Percentiles rank a stretch among this genome's conserved stretches.
Conservation (phyloP, 257 asterid species). For the Anisodus acutangulus region DNA sequence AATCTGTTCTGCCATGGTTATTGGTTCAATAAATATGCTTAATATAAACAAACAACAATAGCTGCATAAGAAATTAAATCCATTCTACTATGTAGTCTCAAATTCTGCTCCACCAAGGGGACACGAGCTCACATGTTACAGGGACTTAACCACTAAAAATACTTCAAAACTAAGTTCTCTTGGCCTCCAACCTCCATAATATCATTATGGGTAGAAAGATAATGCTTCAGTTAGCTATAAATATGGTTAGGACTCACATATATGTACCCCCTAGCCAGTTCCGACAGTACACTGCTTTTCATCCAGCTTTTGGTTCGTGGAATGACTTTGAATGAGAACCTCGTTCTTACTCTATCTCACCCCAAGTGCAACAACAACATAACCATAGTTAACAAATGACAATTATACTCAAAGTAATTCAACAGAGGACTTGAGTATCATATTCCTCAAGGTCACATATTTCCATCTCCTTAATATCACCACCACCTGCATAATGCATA, state of each 20-base stretch:
- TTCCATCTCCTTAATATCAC: too few species aligned
- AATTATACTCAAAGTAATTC: too few species aligned
- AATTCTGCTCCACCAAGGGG: conserved; percentile 2
- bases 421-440: too few species aligned
- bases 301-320: not conserved
- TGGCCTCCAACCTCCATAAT: not conserved
- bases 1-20: not conserved
- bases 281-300: not conserved
- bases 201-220: not conserved
- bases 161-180: not conserved
- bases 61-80: conserved; percentile 2
- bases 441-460: too few species aligned
- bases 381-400: too few species aligned
- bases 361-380: not conserved
- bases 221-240: not conserved
- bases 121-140: not conserved
- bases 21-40: not conserved
- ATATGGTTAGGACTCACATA: not conserved
- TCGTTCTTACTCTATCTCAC: not conserved
- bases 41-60: not conserved
- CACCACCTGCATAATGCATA: too few species aligned
- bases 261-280: not conserved
- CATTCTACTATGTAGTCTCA: not conserved
- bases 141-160: not conserved
- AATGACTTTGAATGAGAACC: not conserved